Conservation (phyloP, 2,329 filamentous ascomycete genomes). For the Fusarium pilosicola region DNA sequence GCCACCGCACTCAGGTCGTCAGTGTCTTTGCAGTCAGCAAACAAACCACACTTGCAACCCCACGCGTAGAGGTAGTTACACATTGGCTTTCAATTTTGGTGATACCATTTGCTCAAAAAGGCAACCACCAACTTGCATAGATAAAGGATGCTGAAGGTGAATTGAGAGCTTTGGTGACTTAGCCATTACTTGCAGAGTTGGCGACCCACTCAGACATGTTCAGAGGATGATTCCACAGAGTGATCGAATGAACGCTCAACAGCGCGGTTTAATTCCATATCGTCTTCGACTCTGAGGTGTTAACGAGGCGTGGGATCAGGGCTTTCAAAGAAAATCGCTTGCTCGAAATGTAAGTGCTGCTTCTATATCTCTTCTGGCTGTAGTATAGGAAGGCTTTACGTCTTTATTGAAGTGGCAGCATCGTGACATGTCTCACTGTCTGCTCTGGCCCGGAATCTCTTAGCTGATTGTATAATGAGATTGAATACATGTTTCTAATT, state of each 20-base stretch:
- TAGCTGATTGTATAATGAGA: background rate
- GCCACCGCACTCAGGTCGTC: background rate
- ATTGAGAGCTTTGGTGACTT: background rate
- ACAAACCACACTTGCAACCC: background rate
- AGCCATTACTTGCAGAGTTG: background rate
- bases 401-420: no score
- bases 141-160: background rate
- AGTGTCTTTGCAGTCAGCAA: background rate
- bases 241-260: background rate
- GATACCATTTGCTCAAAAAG: background rate
- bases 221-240: background rate
- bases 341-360: fast-evolving
- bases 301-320: fast-evolving
- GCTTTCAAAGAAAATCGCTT: fast-evolving
- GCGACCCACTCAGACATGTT: no score
- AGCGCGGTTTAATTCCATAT: background rate
- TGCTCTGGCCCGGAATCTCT: background rate
- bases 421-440: background rate
- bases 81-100: background rate
- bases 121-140: background rate
- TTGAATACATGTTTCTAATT: background rate
- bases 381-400: background rate
- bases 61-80: background rate
- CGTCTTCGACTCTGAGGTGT: background rate
- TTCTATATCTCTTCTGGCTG: background rate